A percentile compares a stretch with the other conserved stretches of the same genome.
Conservation (phyloP, 176 grass and related monocot species). For the Zizania latifolia region DNA sequence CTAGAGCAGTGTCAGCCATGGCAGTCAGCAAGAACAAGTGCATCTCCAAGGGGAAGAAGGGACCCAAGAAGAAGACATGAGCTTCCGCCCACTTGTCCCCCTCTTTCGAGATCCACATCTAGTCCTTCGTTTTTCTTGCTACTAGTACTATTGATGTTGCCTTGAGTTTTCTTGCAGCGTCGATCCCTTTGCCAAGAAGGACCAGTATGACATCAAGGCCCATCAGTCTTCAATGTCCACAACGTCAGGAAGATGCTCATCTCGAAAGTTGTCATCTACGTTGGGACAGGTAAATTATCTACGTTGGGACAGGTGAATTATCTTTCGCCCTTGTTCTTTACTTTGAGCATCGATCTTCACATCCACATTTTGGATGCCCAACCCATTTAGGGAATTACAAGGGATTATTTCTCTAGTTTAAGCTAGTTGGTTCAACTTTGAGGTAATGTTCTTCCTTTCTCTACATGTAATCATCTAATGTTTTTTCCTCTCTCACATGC, state of each 20-base stretch:
- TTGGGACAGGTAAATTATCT: no score
- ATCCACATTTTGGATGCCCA: no score
- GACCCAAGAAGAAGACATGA: slow-evolving; percentile 85
- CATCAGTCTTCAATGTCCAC: slow-evolving; percentile 51
- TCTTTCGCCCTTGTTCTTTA: no score
- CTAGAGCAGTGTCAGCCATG: slow-evolving; percentile 21
- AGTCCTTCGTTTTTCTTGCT: not conserved
- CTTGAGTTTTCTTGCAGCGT: slow-evolving; percentile 42
- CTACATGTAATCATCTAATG: no score
- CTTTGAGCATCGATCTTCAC: no score
- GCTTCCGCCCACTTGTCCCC: not conserved
- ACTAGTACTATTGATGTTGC: slow-evolving; percentile 7
- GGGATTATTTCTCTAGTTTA: no score
- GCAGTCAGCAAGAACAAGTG: slow-evolving; percentile 85
- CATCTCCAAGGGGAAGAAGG: slow-evolving; percentile 89
- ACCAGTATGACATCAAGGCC: slow-evolving; percentile 98
- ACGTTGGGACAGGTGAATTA: no score
- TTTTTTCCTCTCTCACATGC: no score
- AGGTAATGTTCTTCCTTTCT: no score
- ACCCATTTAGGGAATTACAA: no score
- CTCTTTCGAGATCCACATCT: not conserved
- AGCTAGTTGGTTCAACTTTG: no score
- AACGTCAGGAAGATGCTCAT: slow-evolving; percentile 79
- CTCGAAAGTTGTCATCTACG: no score
- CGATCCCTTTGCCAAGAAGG: slow-evolving; percentile 85